Evolutionary conservation across 1,284 basidiomycete species (phyloP).

Genomic region (Microbotryum silenes-acaulis): DNA sequence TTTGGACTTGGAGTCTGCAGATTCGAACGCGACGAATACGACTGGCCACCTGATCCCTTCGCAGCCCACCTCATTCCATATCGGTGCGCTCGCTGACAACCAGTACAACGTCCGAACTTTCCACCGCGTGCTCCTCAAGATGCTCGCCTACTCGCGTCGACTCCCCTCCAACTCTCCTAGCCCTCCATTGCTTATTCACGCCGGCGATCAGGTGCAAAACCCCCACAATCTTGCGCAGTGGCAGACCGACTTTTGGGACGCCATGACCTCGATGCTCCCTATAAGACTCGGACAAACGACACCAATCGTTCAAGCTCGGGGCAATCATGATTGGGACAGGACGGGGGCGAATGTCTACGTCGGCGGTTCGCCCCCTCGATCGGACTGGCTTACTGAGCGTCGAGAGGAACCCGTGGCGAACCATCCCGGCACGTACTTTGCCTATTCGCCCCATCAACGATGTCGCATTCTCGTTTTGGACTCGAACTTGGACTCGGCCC

Average conservation of each 20-base stretch:
- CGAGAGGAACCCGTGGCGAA: background rate
- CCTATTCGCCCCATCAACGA: slow-evolving; percentile 30
- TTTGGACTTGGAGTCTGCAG: background rate
- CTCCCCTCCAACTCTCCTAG: background rate
- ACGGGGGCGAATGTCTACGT: slow-evolving; percentile 30
- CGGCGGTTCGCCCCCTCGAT: slow-evolving; percentile 21
- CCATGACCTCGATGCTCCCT: slow-evolving; percentile 20
- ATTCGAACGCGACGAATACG: slow-evolving; percentile 2
- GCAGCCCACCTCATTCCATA: slow-evolving; percentile 16
- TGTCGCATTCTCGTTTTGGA: slow-evolving; percentile 32
- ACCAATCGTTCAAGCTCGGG: slow-evolving; percentile 30
- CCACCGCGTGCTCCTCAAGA: slow-evolving; percentile 21
- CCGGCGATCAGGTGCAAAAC: slow-evolving; percentile 32
- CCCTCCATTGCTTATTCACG: slow-evolving; percentile 31
- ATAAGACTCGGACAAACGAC: slow-evolving; percentile 9
- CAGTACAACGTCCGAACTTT: slow-evolving; percentile 32
- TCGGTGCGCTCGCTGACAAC: slow-evolving; percentile 33
- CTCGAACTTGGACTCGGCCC: slow-evolving; percentile 27
- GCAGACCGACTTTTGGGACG: slow-evolving; percentile 36
- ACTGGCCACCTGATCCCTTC: slow-evolving; percentile 1
- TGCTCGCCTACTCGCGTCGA: slow-evolving; percentile 9
- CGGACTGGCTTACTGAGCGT: slow-evolving; percentile 1
- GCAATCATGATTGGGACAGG: slow-evolving; percentile 34
- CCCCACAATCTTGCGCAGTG: slow-evolving; percentile 32
- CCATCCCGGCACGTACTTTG: slow-evolving; percentile 25